phyloP scores from a whole-genome alignment of 2,329 filamentous ascomycete genomes.

The Exophiala viscosa region DNA sequence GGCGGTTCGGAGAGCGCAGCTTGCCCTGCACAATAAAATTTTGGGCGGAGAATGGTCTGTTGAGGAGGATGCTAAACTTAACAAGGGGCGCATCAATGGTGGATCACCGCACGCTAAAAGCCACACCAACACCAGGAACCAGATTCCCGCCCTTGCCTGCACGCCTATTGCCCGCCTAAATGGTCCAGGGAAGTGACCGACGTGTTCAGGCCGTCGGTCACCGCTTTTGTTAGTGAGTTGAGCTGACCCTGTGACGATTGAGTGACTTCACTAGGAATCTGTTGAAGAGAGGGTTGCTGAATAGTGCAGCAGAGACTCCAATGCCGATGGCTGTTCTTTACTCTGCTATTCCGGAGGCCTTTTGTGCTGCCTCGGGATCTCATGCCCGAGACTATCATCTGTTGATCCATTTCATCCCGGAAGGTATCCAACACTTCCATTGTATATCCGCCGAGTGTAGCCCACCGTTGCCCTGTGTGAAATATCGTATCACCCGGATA shows the following conservation, averaged over 20 bases:
- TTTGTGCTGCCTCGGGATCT: neutral
- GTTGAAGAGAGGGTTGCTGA: neutral
- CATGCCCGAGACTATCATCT: neutral
- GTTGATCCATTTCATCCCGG: neutral
- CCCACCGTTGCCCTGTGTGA: constrained; percentile 8
- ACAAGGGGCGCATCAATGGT: constrained; percentile 1
- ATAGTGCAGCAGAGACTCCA: neutral
- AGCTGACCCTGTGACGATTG: constrained; percentile 7
- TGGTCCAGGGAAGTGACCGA: neutral
- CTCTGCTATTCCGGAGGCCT: neutral
- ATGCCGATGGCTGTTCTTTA: neutral
- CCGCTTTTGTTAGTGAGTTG: neutral
- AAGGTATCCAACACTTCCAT: neutral
- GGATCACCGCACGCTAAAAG: neutral
- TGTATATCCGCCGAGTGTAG: constrained; percentile 3
- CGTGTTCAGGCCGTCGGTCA: neutral
- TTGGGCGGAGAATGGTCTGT: constrained; percentile 17
- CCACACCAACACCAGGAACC: constrained; percentile 19
- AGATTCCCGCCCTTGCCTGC: neutral
- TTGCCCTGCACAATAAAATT: constrained; percentile 11
- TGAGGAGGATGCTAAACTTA: constrained; percentile 26
- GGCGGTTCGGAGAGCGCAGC: constrained; percentile 19
- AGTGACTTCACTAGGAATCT: neutral
- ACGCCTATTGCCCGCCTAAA: neutral
- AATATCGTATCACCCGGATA: constrained; percentile 1